Conservation (phyloP, 2,329 filamentous ascomycete genomes). For the Fusarium sp. region DNA sequence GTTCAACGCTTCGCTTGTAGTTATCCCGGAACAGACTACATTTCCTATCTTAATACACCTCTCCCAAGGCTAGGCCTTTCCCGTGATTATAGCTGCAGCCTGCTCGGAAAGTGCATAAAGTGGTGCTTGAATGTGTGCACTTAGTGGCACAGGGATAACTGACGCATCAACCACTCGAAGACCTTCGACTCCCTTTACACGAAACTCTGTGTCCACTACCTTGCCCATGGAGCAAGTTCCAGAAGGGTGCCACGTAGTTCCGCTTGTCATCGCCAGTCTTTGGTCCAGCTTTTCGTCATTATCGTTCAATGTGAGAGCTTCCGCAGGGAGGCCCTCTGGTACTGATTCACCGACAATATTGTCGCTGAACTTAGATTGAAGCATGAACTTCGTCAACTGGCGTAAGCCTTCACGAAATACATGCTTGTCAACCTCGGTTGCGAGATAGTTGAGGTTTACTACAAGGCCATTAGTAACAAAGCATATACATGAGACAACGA, state of each 20-base stretch:
- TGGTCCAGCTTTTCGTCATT: conserved; percentile 41
- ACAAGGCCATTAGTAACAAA: not conserved
- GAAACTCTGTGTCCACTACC: conserved; percentile 68
- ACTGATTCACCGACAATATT: conserved; percentile 42
- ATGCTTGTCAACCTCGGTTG: conserved; percentile 45
- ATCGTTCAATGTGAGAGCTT: conserved; percentile 34
- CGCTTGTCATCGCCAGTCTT: conserved; percentile 35
- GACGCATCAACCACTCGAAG: conserved; percentile 54
- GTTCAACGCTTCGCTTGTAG: no score
- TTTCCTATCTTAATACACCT: not conserved
- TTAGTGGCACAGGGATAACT: conserved; percentile 50
- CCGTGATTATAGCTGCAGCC: conserved; percentile 46
- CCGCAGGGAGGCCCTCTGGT: conserved; percentile 23
- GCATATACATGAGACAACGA: not conserved
- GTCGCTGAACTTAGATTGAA: conserved; percentile 35
- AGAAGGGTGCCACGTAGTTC: conserved; percentile 66
- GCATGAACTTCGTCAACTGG: conserved; percentile 42
- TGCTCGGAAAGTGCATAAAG: conserved; percentile 54
- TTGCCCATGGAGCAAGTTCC: conserved; percentile 67
- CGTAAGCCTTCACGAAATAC: conserved; percentile 43
- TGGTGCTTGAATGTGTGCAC: conserved; percentile 49
- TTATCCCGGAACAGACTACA: no score
- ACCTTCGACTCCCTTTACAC: conserved; percentile 59
- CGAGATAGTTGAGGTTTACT: conserved; percentile 45
- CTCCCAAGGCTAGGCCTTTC: conserved; percentile 1